These are phyloP conservation scores for Acorus calamus DNA, from an alignment of 106 monocot genomes.

Conservation along the genomic window DNA sequence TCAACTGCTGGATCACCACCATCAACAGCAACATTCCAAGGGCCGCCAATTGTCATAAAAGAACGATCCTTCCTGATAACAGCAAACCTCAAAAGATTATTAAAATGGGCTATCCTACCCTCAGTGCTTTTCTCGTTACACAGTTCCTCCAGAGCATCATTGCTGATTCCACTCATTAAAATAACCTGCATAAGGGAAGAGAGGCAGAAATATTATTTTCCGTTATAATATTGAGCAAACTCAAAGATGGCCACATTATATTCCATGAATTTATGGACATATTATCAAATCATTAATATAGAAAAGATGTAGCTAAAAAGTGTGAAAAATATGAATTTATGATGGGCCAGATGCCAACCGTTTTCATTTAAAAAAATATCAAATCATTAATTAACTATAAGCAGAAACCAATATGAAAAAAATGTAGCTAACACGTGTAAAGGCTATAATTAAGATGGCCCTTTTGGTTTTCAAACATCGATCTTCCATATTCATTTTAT, in stretches of 20 bases:
- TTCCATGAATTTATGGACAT: too few relatives aligned
- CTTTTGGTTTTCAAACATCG: too few relatives aligned
- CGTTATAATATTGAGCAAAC: not conserved
- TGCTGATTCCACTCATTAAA: slow-evolving; percentile 87
- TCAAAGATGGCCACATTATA: not conserved
- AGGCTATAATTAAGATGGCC: too few relatives aligned
- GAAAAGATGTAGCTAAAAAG: too few relatives aligned
- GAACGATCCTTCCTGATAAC: slow-evolving; percentile 71
- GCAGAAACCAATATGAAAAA: too few relatives aligned
- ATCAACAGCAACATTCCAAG: slow-evolving; percentile 53
- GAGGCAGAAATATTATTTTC: not conserved
- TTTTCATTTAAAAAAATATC: too few relatives aligned
- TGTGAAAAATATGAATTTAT: too few relatives aligned
- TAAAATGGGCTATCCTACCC: slow-evolving; percentile 49
- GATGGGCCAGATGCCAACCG: too few relatives aligned
- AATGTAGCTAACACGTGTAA: too few relatives aligned
- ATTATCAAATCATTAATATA: too few relatives aligned
- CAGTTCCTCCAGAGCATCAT: slow-evolving; percentile 54
- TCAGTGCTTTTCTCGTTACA: slow-evolving; percentile 41
- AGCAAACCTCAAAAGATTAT: slow-evolving; percentile 83
- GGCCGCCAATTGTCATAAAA: slow-evolving; percentile 82
- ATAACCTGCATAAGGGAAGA: slow-evolving; percentile 43
- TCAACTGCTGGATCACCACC: slow-evolving; percentile 66
- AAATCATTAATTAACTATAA: too few relatives aligned
- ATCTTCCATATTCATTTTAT: too few relatives aligned